phyloP scores from a whole-genome alignment of 768 basidiomycete species.

The Suillus discolor region DNA sequence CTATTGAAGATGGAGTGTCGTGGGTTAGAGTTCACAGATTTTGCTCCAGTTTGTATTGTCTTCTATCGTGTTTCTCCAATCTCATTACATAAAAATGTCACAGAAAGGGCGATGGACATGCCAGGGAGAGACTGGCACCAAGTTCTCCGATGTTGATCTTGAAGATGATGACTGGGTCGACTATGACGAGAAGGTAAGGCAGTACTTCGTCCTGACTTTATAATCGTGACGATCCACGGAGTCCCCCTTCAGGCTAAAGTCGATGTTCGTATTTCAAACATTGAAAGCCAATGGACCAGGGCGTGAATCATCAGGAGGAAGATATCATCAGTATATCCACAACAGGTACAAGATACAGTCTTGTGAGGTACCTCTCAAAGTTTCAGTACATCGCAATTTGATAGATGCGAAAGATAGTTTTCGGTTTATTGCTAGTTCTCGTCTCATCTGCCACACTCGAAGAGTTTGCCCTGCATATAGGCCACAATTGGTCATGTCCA shows the following conservation, averaged over 20 bases:
- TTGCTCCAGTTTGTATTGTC: conserved; percentile 64
- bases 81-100: conserved; percentile 3
- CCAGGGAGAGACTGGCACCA: conserved; percentile 58
- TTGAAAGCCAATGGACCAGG: conserved; percentile 68
- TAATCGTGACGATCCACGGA: background rate
- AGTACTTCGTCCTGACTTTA: background rate
- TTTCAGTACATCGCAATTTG: background rate
- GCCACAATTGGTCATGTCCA: background rate
- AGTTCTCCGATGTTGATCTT: conserved; percentile 70
- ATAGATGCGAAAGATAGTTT: background rate
- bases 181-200: conserved; percentile 85
- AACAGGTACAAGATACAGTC: background rate
- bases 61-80: background rate
- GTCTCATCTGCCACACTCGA: conserved; percentile 17
- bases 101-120: conserved; percentile 79
- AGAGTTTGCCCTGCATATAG: conserved; percentile 21
- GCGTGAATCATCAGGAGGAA: conserved; percentile 40
- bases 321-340: background rate
- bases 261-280: conserved; percentile 71
- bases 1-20: conserved; percentile 81
- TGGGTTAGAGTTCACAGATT: conserved; percentile 79
- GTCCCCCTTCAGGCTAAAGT: conserved; percentile 46
- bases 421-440: background rate
- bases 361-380: background rate
- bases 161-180: conserved; percentile 77